These are phyloP conservation scores for Zygoascus bituminiphila DNA, from an alignment of 805 yeast genomes.

Conservation along the genomic window DNA sequence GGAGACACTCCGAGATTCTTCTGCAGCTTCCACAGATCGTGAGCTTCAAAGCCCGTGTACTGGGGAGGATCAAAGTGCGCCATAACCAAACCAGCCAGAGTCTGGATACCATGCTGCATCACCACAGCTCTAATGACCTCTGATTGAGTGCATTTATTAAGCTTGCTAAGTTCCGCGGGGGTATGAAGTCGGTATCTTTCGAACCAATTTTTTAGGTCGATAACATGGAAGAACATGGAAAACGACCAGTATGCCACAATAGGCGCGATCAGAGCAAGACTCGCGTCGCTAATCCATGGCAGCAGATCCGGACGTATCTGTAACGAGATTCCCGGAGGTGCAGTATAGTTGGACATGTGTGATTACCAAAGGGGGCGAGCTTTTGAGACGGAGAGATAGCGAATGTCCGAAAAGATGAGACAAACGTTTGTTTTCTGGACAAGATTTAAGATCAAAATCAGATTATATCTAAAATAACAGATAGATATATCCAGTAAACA, in stretches of 20 bases:
- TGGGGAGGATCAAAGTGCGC: constrained; percentile 44
- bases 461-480: no score
- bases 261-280: constrained; percentile 66
- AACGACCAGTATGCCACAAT: constrained; percentile 77
- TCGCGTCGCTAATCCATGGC: constrained; percentile 56
- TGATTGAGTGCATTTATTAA: constrained; percentile 63
- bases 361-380: no score
- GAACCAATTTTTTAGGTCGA: constrained; percentile 68
- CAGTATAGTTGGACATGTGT: not conserved
- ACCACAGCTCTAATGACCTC: constrained; percentile 78
- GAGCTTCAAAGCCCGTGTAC: constrained; percentile 43
- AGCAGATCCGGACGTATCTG: constrained; percentile 31
- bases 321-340: constrained; percentile 7
- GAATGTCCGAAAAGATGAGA: no score
- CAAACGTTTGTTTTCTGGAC: no score
- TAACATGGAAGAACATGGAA: constrained; percentile 61
- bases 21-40: constrained; percentile 40
- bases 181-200: constrained; percentile 88
- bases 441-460: no score
- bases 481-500: no score
- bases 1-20: constrained; percentile 27
- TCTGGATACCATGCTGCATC: constrained; percentile 77
- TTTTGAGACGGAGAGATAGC: no score
- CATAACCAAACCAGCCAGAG: constrained; percentile 54
- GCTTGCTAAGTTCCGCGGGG: constrained; percentile 66